Conservation (phyloP, 495 filamentous ascomycete genomes). For the Pyrenopolyporus hunteri region DNA sequence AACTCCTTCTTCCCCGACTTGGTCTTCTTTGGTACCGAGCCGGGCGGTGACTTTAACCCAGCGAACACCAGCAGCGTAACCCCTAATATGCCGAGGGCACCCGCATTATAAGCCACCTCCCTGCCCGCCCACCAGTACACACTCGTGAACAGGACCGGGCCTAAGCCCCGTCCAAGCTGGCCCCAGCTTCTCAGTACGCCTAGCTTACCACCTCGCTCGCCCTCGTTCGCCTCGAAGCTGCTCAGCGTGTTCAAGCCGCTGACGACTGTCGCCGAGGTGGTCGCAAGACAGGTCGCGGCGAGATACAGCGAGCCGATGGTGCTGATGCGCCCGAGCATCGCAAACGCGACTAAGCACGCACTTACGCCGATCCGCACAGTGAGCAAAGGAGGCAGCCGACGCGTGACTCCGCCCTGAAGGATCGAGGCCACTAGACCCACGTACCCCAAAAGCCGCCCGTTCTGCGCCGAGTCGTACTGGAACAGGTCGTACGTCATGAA, state of each 20-base stretch:
- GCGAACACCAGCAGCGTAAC: slow-evolving; percentile 75
- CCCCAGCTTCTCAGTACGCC: slow-evolving; percentile 83
- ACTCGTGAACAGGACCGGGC: slow-evolving; percentile 89
- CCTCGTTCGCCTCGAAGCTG: slow-evolving; percentile 82
- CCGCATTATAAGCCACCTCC: slow-evolving; percentile 80
- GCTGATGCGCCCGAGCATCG: slow-evolving; percentile 71
- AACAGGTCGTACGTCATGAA: slow-evolving; percentile 98
- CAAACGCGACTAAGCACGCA: slow-evolving; percentile 78
- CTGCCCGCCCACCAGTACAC: slow-evolving; percentile 99
- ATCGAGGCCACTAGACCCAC: slow-evolving; percentile 92
- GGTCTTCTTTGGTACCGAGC: slow-evolving; percentile 38
- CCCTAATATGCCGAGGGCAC: slow-evolving; percentile 76
- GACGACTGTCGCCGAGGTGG: slow-evolving; percentile 92
- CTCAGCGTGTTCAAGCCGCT: slow-evolving; percentile 90
- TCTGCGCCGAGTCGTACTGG: slow-evolving; percentile 73
- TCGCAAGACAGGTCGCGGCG: slow-evolving; percentile 80
- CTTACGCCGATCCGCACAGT: slow-evolving; percentile 80
- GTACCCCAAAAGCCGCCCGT: slow-evolving; percentile 87
- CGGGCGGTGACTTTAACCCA: slow-evolving; percentile 61
- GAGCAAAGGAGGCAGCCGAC: slow-evolving; percentile 76
- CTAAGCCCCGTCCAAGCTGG: slow-evolving; percentile 84
- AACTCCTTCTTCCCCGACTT: slow-evolving; percentile 46
- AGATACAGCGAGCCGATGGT: slow-evolving; percentile 73
- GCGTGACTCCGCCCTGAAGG: slow-evolving; percentile 84
- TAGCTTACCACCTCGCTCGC: slow-evolving; percentile 82